Base-by-base conservation (phyloP, 163 green algal species). In the Prototheca wickerhamii region DNA sequence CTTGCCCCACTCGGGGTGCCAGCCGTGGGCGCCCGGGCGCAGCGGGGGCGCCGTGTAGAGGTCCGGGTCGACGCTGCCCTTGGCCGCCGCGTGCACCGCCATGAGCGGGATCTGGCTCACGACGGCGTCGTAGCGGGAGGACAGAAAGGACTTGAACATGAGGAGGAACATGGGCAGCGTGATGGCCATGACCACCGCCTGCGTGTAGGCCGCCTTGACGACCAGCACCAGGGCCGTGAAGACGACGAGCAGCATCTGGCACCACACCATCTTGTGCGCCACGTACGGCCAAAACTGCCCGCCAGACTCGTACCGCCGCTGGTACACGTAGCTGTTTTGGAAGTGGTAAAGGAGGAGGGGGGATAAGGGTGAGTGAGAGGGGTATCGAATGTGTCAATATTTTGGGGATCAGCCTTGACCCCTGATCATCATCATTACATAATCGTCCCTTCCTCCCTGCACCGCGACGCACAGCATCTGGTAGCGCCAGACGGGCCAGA, bases 401-500 rank as follows among this genome's bases (percentile, higher is more conserved):
- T 25, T 54, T 54, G 46, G 18, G 10, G 12, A 25, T 21, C 46
- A 54, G 1, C 37, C 37, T n/a, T n/a, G n/a, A n/a, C n/a, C n/a
- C n/a, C n/a, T n/a, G n/a, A n/a, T n/a, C n/a, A n/a, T n/a, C n/a
- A n/a, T n/a, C n/a, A n/a, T n/a, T n/a, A n/a, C n/a, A n/a, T n/a
- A n/a, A n/a, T n/a, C n/a, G n/a, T n/a, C n/a, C n/a, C n/a, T n/a
- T n/a, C n/a, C n/a, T n/a, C n/a, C n/a, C n/a, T n/a, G n/a, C n/a
- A n/a, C n/a, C n/a, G 49, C 29, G 10, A 64, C 58, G 61, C 49
- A 88, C 57, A 88, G 74, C 58, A 85, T 75, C 58, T 87, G 72
- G 59, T 80, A 86, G 20, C 80, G 64, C 76, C 71, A 82, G 10
- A 81, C 61, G 1, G 79, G 54, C 77, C 80, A 89, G 30, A 73